phyloP scores from a whole-genome alignment of 2,329 filamentous ascomycete genomes.

The Teratosphaeria epicoccoides region DNA sequence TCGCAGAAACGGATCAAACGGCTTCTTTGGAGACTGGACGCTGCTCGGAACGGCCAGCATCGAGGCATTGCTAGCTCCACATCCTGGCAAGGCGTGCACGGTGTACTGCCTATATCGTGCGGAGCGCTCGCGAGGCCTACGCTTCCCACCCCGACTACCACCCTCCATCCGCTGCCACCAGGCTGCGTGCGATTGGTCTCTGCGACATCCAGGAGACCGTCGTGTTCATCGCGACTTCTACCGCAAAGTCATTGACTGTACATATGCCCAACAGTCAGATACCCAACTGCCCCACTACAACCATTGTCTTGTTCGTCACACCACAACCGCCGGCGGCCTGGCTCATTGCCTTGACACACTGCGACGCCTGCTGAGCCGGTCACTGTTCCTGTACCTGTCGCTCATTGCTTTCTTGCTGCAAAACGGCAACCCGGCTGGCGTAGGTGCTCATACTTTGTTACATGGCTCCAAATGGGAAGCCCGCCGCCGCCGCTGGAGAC shows the following conservation, averaged over 20 bases:
- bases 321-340: background rate
- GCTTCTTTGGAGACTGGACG: background rate
- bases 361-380: background rate
- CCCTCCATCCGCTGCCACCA: background rate
- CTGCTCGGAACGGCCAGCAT: background rate
- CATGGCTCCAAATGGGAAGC: background rate
- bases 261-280: background rate
- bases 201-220: background rate
- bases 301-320: background rate
- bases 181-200: background rate
- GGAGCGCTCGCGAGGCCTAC: background rate
- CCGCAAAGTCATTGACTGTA: background rate
- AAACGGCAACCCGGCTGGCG: background rate
- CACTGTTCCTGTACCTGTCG: background rate
- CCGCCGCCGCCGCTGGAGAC: conserved; percentile 12
- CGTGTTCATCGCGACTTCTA: background rate
- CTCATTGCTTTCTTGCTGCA: background rate
- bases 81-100: background rate
- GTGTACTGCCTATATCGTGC: background rate
- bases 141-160: background rate
- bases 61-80: background rate
- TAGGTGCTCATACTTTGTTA: background rate
- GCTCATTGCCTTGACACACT: background rate
- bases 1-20: background rate
- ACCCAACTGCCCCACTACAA: background rate